A percentile compares a stretch with the other conserved stretches of the same genome.
Evolutionary conservation across 2,329 filamentous ascomycete species (phyloP).

Genomic region (Mariannaea sp.): DNA sequence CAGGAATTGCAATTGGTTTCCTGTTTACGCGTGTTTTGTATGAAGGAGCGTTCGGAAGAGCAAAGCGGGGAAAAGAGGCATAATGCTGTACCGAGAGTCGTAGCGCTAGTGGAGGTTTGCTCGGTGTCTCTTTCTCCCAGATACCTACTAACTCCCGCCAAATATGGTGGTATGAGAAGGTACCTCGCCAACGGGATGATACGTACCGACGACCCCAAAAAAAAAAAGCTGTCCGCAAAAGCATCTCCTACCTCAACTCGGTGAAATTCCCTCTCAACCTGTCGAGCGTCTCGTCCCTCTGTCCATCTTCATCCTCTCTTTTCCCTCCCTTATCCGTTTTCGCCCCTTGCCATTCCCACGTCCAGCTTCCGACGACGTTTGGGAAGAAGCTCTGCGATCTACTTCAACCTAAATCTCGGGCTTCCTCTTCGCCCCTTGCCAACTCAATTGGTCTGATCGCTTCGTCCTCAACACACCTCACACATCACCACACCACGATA

Average conservation of each 20-base stretch:
- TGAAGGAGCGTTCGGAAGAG: neutral
- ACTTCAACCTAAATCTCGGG: slow-evolving; percentile 22
- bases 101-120: slow-evolving; percentile 31
- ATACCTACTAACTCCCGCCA: slow-evolving; percentile 21
- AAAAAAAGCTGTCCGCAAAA: slow-evolving; percentile 40
- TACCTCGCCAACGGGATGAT: slow-evolving; percentile 39
- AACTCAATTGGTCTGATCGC: slow-evolving; percentile 31
- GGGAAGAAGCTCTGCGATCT: slow-evolving; percentile 34
- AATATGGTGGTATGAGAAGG: slow-evolving; percentile 20
- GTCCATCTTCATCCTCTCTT: slow-evolving; percentile 36
- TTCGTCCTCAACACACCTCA: slow-evolving; percentile 13
- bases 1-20: too few relatives aligned
- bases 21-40: neutral
- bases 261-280: slow-evolving; percentile 42
- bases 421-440: slow-evolving; percentile 24
- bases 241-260: slow-evolving; percentile 31
- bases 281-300: slow-evolving; percentile 29
- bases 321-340: slow-evolving; percentile 17
- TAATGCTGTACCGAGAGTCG: slow-evolving; percentile 37
- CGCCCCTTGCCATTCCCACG: slow-evolving; percentile 33
- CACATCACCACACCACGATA: slow-evolving; percentile 16
- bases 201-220: slow-evolving; percentile 40
- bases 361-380: slow-evolving; percentile 31
- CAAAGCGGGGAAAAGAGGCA: slow-evolving; percentile 32
- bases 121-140: slow-evolving; percentile 34